Conservation (phyloP, 805 yeast genomes). For the Candida golubevii region DNA sequence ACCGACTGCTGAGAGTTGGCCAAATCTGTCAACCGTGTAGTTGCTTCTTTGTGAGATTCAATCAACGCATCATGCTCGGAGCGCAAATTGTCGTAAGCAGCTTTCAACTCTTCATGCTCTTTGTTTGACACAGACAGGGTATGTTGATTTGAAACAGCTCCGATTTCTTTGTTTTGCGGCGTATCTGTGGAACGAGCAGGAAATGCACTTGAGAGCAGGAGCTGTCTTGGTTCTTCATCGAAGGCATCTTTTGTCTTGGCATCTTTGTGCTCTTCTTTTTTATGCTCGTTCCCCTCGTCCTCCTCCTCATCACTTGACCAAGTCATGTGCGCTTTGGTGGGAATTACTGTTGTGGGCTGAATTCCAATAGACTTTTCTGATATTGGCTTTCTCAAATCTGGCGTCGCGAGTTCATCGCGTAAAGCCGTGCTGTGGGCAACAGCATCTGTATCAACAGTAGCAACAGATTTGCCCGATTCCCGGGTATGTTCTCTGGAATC, state of each 20-base stretch:
- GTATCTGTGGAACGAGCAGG: neutral
- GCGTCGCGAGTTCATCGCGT: conserved; percentile 14
- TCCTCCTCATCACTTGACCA: conserved; percentile 84
- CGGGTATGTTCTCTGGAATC: too few species aligned
- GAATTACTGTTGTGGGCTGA: conserved; percentile 70
- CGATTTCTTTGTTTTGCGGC: neutral
- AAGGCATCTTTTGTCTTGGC: conserved; percentile 1
- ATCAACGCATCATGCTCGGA: conserved; percentile 6
- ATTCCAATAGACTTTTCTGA: conserved; percentile 36
- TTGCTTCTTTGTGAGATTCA: conserved; percentile 10
- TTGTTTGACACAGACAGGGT: neutral
- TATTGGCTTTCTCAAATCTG: conserved; percentile 9
- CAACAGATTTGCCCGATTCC: neutral
- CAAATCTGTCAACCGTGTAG: conserved; percentile 18
- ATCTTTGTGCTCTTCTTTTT: conserved; percentile 4
- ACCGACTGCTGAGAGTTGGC: conserved; percentile 14
- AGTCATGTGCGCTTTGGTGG: conserved; percentile 76
- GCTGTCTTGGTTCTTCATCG: neutral
- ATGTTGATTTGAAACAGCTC: neutral
- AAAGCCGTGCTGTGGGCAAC: conserved; percentile 4
- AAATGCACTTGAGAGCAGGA: neutral
- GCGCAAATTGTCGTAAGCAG: conserved; percentile 4
- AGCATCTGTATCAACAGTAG: neutral
- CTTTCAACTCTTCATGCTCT: conserved; percentile 1
- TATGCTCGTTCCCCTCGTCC: conserved; percentile 6